Conservation (phyloP, 2,329 filamentous ascomycete species). For the Periglandula ipomoeae region DNA sequence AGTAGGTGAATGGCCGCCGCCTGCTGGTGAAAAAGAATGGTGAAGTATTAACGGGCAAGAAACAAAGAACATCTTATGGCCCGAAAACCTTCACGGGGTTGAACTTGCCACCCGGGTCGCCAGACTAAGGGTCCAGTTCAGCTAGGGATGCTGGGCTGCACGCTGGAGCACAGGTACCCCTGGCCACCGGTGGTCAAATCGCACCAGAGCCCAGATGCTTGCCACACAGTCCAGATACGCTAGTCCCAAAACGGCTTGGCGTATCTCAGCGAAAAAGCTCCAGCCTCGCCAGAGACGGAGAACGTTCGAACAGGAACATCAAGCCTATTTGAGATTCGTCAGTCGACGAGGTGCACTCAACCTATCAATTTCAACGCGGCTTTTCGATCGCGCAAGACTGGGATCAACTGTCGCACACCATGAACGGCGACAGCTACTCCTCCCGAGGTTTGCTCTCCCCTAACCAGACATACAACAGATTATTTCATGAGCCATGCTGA, state of each 20-base stretch:
- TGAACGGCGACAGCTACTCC: slow-evolving; percentile 82
- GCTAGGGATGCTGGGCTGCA: background rate
- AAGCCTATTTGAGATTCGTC: background rate
- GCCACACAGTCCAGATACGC: background rate
- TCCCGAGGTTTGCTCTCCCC: slow-evolving; percentile 43
- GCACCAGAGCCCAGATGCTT: background rate
- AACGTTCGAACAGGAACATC: slow-evolving; percentile 14
- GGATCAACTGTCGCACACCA: slow-evolving; percentile 29
- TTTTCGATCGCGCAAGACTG: slow-evolving; percentile 8
- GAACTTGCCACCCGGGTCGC: background rate
- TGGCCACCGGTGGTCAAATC: background rate
- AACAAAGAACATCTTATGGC: too few species aligned
- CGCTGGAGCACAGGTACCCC: background rate
- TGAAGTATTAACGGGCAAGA: too few species aligned
- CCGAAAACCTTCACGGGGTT: background rate
- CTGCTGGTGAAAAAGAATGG: too few species aligned
- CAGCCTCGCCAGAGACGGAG: slow-evolving; percentile 27
- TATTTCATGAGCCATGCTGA: slow-evolving; percentile 3
- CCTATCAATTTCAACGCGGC: slow-evolving; percentile 6
- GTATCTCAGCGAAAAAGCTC: slow-evolving; percentile 31
- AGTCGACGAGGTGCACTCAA: slow-evolving; percentile 1
- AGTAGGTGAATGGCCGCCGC: too few species aligned
- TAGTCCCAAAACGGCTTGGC: slow-evolving; percentile 20
- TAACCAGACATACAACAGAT: background rate
- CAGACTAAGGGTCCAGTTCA: too few species aligned